Base-by-base conservation (phyloP, 2,329 filamentous ascomycete species). In the Claviceps digitariae region DNA sequence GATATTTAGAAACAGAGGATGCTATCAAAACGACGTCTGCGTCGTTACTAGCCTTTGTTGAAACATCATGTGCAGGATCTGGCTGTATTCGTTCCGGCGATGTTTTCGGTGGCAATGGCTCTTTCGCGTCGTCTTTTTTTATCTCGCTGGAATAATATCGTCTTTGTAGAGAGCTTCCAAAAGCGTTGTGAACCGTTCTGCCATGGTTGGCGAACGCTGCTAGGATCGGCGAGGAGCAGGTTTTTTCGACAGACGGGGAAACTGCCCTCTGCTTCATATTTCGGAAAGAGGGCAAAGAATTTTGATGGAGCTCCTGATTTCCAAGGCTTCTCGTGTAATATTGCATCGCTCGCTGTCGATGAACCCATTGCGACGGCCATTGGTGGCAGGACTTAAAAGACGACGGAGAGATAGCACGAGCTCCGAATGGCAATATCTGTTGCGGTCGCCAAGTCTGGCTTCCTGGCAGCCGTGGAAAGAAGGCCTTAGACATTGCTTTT, bases 1-100 rank as follows among this genome's bases (percentile, higher is more conserved):
- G 62, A 59, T 84, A 84, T 59, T 79, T 81, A 36, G 77, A 79
- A 61, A 81, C 67, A 29, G 78, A 76, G 46, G 72, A 66, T 17
- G 74, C 68, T 46, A 78, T 69, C 3, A 74, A 71, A 57, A 76
- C 72, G 21, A 60, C 53, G 36, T 65, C 61, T 12, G 46, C 44
- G 17, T 58, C 56, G 34, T 38, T 46, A 25, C 31, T 43, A n/a
- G 58, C 27, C 17, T 59, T 57, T 13, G 51, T 55, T 40, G 21
- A 38, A 29, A 52, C 34, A 29, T 31, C 23, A 38, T 54, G 29
- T 4, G 36, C 12, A 47, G 31, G 52, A 23, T 34, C 48, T 31
- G 49, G n/a, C 21, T 47, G 45, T 9, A 20, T 4, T 9, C 36
- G 29, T 47, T 43, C 29, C 27, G 15, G 21, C 6, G 41, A 23